These are phyloP conservation scores for Geotrichum australiense DNA, from an alignment of 1,139 yeast genomes.

Conservation along the genomic window DNA sequence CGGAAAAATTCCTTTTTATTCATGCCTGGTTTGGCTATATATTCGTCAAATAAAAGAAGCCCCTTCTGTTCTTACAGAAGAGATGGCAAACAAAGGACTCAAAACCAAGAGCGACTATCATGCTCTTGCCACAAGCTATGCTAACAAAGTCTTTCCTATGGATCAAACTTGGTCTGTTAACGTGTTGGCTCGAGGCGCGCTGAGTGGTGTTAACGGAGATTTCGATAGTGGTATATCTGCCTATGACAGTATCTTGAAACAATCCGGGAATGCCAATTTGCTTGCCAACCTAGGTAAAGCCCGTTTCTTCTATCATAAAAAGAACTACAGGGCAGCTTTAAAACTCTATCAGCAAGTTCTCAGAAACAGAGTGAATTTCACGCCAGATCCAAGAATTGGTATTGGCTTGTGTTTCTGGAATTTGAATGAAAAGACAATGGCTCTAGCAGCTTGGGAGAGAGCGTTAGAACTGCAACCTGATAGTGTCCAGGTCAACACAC, in stretches of 20 bases:
- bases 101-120: constrained; percentile 26
- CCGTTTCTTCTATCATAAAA: constrained; percentile 63
- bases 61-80: constrained; percentile 28
- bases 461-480: constrained; percentile 58
- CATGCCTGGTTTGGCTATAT: constrained; percentile 70
- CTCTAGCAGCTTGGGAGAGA: constrained; percentile 76
- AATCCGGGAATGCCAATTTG: constrained; percentile 46
- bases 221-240: constrained; percentile 50
- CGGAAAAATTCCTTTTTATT: constrained; percentile 50
- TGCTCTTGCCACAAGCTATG: constrained; percentile 29
- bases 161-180: constrained; percentile 44
- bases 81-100: constrained; percentile 20
- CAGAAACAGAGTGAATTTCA: constrained; percentile 58
- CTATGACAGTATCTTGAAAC: constrained; percentile 34
- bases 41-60: constrained; percentile 44
- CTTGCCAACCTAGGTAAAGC: constrained; percentile 84
- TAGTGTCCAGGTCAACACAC: constrained; percentile 55
- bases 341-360: constrained; percentile 78
- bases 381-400: constrained; percentile 93
- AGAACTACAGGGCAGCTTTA: constrained; percentile 66
- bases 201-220: constrained; percentile 54
- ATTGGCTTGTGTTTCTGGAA: constrained; percentile 94
- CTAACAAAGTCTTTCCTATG: constrained; percentile 30
- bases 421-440: constrained; percentile 69
- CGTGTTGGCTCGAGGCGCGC: constrained; percentile 52